Percentiles rank a stretch among this genome's conserved stretches.
phyloP scores from a whole-genome alignment of 2,329 filamentous ascomycete species.

The Pseudophaeomoniella oleicola region DNA sequence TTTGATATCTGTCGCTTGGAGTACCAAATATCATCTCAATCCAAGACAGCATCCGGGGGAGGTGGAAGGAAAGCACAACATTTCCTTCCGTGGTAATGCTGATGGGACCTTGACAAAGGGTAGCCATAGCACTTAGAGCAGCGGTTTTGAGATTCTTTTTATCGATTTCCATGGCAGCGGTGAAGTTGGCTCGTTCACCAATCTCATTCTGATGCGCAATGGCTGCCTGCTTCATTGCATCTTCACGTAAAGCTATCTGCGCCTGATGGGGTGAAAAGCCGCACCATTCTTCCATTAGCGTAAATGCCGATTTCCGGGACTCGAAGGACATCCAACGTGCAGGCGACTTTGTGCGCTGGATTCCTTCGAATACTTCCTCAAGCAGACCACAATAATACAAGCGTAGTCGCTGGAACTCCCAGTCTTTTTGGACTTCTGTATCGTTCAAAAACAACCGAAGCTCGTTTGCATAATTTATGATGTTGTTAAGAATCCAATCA shows the following conservation, averaged over 20 bases:
- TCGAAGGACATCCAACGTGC: slow-evolving; percentile 97
- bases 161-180: slow-evolving; percentile 90
- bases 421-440: slow-evolving; percentile 83
- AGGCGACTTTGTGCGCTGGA: slow-evolving; percentile 71
- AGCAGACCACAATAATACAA: slow-evolving; percentile 90
- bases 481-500: slow-evolving; percentile 79
- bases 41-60: slow-evolving; percentile 86
- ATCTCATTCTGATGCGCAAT: slow-evolving; percentile 58
- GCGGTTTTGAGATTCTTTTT: slow-evolving; percentile 84
- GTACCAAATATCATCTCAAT: slow-evolving; percentile 90
- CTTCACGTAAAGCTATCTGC: slow-evolving; percentile 68
- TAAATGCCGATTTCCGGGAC: slow-evolving; percentile 84
- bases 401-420: slow-evolving; percentile 81
- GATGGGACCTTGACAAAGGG: slow-evolving; percentile 67
- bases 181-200: slow-evolving; percentile 56
- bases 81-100: slow-evolving; percentile 79
- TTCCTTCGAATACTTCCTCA: slow-evolving; percentile 83
- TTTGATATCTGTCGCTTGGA: slow-evolving; percentile 78
- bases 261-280: slow-evolving; percentile 85
- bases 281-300: slow-evolving; percentile 98
- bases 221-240: slow-evolving; percentile 72
- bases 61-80: slow-evolving; percentile 77
- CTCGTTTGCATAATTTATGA: slow-evolving; percentile 81
- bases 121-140: slow-evolving; percentile 88
- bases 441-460: slow-evolving; percentile 91